Base-by-base conservation (phyloP, 768 basidiomycete genomes). In the Termitomyces sp. region DNA sequence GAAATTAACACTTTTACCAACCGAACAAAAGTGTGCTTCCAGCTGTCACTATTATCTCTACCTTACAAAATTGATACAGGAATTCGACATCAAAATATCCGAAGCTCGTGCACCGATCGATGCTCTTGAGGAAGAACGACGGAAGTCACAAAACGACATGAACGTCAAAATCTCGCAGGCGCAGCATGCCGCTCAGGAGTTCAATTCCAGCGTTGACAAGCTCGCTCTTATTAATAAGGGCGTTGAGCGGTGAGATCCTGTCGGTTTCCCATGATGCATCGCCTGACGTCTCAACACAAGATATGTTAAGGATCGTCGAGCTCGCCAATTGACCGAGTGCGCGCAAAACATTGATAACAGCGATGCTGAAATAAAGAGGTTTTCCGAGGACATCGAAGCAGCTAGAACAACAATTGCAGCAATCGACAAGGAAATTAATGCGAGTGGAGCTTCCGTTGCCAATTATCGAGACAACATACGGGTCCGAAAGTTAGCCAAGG, bases 391-490 rank as follows among this genome's bases (percentile, higher is more conserved):
- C 51, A 73, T 82, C 22, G 77, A 79, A 61, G 63, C 59, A 24
- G 67, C 67, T 41, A 73, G 80, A 52, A 70, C 70, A 51, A 67
- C 63, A 31, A 80, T 92, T 29, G 75, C 77, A 14, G 75, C 71
- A 22, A 80, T 94, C 16, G 87, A 91, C 65, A 86, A 84, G 66
- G 89, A 94, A 66, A 85, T 94, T 67, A 86, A 85, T 67, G 86
- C 88, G 62, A 81, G 88, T 60, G 87, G 84, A 50, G 83, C 88
- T 37, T 79, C 79, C 12, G 68, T 86, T 47, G 81, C 86, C 26
- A 90, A 87, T 69, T 70, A 92, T 54, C 83, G 88, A 59, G 90
- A 94, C 68, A 99, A 98, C 69, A 74, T 93, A 46, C 84, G 90
- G 4, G 83, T 92, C 54, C 79, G 92, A 57, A 81, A 82, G 65